Evolutionary conservation across 2,329 filamentous ascomycete species (phyloP), one percentile per base, ranked within the genome.

Genomic region (Penicillium sp.): DNA sequence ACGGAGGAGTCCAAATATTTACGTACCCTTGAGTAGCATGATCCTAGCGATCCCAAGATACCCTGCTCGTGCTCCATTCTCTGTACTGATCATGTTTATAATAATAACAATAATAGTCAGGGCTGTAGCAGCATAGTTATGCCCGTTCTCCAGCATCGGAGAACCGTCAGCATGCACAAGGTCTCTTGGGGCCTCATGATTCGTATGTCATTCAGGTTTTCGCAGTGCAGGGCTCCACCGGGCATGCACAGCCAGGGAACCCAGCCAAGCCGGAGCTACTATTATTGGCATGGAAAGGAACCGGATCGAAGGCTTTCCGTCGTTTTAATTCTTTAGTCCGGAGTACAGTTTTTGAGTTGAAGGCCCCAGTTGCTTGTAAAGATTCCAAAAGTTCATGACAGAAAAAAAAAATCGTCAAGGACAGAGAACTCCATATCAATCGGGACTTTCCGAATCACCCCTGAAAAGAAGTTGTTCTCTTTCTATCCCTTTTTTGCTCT

Each of bases 251-350:
- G 60, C 59, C 62, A 64, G 49, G 57, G 58, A 64, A 62, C 57
- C 37, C 57, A 42, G 38, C 43, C 14, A 45, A 45, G 26, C 16
- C 55, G 14, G 55, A 58, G 49, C 35, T 52, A 59, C 66, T 69
- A 69, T 68, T 63, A 69, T 69, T 69, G 67, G 67, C 67, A 67
- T 60, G 52, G 49, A 55, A 60, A 61, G 58, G 64, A 67, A 67
- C 57, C 55, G 48, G 59, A 63, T 65, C 61, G 61, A 68, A 67
- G 40, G 42, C 52, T 30, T 45, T 62, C 53, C 49, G 48, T 55
- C 55, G 57, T 42, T 58, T 38, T 16, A 3, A 6, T 56, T 57
- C 56, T 59, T 59, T 56, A 46, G 45, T 53, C 19, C 19, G 19
- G 19, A 22, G 19, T 59, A 37, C 57, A 22, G 8, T 19, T 61